Percentiles rank a stretch among this genome's conserved stretches.
Conservation (phyloP, 768 basidiomycete species). For the Lepiota brunneoincarnata region DNA sequence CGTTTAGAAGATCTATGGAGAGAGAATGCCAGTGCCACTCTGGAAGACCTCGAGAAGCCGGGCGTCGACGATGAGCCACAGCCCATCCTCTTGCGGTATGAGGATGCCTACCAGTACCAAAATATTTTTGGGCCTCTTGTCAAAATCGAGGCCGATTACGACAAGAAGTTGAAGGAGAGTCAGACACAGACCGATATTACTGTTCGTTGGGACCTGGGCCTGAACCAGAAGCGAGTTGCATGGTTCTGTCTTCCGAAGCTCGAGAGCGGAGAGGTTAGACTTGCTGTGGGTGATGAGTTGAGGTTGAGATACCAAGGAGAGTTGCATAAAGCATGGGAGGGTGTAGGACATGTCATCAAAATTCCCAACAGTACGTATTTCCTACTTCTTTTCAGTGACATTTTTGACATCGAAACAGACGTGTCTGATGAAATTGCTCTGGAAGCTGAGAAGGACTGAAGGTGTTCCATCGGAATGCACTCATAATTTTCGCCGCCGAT, state of each 20-base stretch:
- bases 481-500: conserved; percentile 94
- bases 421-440: conserved; percentile 97
- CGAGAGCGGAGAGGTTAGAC: conserved; percentile 94
- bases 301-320: conserved; percentile 87
- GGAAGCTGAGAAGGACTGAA: conserved; percentile 85
- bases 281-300: conserved; percentile 96
- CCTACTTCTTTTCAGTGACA: conserved; percentile 3
- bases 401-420: conserved; percentile 44
- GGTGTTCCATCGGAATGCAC: conserved; percentile 93
- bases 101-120: conserved; percentile 99
- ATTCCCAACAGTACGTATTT: conserved; percentile 88
- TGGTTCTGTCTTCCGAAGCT: conserved; percentile 97
- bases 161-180: conserved; percentile 95
- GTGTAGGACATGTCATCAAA: conserved; percentile 97
- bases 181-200: conserved; percentile 98
- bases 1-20: conserved; percentile 97
- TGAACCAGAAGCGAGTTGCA: conserved; percentile 98
- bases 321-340: conserved; percentile 93
- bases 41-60: conserved; percentile 96
- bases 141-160: conserved; percentile 99
- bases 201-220: conserved; percentile 94
- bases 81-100: conserved; percentile 84
- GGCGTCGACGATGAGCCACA: conserved; percentile 98
- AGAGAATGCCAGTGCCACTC: conserved; percentile 89
- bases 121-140: conserved; percentile 99